phyloP scores from a whole-genome alignment of 2,329 filamentous ascomycete genomes.

The Fusarium nematophilum region DNA sequence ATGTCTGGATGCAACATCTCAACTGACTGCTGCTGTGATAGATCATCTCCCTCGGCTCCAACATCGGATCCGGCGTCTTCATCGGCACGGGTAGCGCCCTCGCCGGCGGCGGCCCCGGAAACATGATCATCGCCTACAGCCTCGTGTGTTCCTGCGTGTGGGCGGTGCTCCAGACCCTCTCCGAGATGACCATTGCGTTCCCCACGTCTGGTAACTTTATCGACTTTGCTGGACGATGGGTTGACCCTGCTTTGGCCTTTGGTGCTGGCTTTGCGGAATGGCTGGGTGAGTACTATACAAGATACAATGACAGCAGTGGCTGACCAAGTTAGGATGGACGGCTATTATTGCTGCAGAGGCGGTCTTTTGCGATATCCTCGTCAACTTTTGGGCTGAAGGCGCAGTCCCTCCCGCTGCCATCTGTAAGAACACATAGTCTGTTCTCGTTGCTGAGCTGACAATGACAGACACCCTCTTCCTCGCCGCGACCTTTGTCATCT shows the following conservation, averaged over 20 bases:
- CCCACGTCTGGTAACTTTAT: constrained; percentile 18
- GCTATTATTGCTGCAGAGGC: constrained; percentile 11
- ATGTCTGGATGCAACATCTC: neutral
- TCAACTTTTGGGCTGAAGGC: neutral
- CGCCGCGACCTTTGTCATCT: constrained; percentile 2
- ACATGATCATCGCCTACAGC: constrained; percentile 11
- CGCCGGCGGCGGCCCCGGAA: constrained; percentile 17
- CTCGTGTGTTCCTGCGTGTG: constrained; percentile 12
- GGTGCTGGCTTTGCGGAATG: constrained; percentile 22
- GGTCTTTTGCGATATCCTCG: constrained; percentile 5
- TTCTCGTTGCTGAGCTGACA: neutral
- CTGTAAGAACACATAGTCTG: neutral
- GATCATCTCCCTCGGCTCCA: constrained; percentile 20
- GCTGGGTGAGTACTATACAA: constrained; percentile 4
- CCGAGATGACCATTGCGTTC: constrained; percentile 21
- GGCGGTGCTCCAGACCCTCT: constrained; percentile 16
- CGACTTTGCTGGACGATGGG: constrained; percentile 17
- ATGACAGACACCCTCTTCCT: neutral
- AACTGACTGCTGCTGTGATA: neutral
- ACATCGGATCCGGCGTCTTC: constrained; percentile 19
- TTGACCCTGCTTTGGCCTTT: constrained; percentile 17
- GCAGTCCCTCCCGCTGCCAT: neutral
- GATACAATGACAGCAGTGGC: neutral
- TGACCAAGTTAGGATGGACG: constrained; percentile 3
- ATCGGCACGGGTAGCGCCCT: constrained; percentile 13